Conservation (phyloP, 108 stramenopile species). For the Schizochytrium sp. region DNA sequence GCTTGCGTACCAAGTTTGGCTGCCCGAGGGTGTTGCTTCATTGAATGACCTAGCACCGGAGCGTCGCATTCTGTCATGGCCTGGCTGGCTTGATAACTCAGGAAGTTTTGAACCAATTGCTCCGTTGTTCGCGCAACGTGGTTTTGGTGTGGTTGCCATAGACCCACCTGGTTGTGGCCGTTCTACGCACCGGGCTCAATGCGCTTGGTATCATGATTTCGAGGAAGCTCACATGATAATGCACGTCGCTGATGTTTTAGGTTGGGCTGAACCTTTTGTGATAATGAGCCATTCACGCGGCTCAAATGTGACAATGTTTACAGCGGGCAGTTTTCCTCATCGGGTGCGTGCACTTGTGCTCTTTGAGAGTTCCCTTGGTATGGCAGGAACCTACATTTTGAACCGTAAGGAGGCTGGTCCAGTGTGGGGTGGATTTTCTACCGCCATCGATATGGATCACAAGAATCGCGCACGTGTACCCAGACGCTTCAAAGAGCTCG, state of each 20-base stretch:
- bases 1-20: slow-evolving; percentile 48
- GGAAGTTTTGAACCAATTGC: slow-evolving; percentile 42
- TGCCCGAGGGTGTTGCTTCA: background rate
- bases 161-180: slow-evolving; percentile 58
- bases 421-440: background rate
- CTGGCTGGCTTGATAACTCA: slow-evolving; percentile 58
- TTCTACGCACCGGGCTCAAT: slow-evolving; percentile 18
- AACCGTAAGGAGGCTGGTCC: slow-evolving; percentile 9
- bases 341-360: slow-evolving; percentile 32
- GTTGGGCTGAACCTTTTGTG: slow-evolving; percentile 6
- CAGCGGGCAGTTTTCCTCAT: slow-evolving; percentile 30
- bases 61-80: slow-evolving; percentile 9
- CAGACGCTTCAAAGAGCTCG: background rate
- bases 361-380: slow-evolving; percentile 29
- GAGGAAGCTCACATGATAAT: slow-evolving; percentile 1
- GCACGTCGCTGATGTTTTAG: background rate
- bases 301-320: background rate
- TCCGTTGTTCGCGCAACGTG: background rate
- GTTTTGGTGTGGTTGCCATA: background rate
- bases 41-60: slow-evolving; percentile 5
- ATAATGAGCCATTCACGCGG: slow-evolving; percentile 24
- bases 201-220: slow-evolving; percentile 57
- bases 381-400: slow-evolving; percentile 45
- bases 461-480: slow-evolving; percentile 5
- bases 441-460: background rate